These are phyloP conservation scores for Talaromyces atroroseus DNA, from an alignment of 2,329 filamentous ascomycete species.

Conservation along the genomic window DNA sequence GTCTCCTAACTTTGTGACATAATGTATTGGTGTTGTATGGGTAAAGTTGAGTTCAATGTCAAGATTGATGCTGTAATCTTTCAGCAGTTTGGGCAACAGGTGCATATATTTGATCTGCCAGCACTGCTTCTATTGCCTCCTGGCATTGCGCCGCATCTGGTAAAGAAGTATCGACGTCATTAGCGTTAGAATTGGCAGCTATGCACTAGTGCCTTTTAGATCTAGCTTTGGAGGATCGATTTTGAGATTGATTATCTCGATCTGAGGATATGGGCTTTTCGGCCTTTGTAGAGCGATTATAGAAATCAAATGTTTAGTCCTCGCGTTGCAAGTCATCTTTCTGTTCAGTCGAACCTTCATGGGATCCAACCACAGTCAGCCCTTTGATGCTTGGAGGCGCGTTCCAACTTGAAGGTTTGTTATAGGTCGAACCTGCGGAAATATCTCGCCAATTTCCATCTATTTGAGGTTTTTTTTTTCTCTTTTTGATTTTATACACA, in stretches of 20 bases:
- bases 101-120: constrained; percentile 4
- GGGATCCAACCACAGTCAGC: no score
- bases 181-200: no score
- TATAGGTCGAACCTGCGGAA: no score
- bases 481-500: neutral
- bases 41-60: neutral
- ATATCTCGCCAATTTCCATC: no score
- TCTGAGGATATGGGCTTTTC: neutral
- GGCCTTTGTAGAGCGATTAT: constrained; percentile 2
- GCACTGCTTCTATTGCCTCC: neutral
- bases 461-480: no score
- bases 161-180: neutral
- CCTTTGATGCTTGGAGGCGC: no score
- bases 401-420: no score
- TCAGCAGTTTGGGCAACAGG: neutral
- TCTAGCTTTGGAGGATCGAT: no score
- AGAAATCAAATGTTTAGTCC: constrained; percentile 2
- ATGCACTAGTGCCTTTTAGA: no score
- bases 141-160: neutral
- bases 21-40: neutral
- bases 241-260: neutral
- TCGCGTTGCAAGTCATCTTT: neutral
- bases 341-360: no score
- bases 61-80: neutral
- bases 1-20: neutral